Conservation (phyloP, 1,284 basidiomycete genomes). For the Coriolopsis trogii region DNA sequence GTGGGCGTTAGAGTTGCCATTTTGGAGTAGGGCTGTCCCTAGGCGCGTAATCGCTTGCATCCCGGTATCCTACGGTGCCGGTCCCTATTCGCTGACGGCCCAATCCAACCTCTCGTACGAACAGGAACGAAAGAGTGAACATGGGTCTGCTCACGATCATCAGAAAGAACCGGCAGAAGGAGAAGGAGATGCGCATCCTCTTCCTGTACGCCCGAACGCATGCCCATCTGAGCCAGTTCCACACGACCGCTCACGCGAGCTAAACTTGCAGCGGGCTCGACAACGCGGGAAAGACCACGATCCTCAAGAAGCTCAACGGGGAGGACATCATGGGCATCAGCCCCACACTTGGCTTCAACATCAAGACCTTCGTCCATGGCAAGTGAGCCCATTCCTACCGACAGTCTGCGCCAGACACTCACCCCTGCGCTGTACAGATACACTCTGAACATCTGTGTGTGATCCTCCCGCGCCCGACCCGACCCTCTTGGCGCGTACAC, state of each 20-base stretch:
- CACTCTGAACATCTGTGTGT: constrained; percentile 91
- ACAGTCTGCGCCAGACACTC: background rate
- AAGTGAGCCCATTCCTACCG: constrained; percentile 60
- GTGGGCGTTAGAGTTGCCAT: no score
- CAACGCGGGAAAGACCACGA: constrained; percentile 99
- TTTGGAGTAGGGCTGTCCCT: no score
- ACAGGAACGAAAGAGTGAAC: no score
- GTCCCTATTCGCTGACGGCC: no score
- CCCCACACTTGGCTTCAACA: constrained; percentile 98
- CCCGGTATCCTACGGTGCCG: no score
- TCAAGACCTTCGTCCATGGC: constrained; percentile 91
- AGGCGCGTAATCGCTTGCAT: no score
- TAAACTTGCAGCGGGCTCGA: constrained; percentile 94
- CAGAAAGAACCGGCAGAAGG: constrained; percentile 93
- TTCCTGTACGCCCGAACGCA: constrained; percentile 73
- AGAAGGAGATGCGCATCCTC: constrained; percentile 94
- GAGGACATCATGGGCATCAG: constrained; percentile 89
- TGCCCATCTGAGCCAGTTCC: background rate
- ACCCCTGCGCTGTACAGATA: constrained; percentile 53
- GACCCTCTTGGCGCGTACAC: no score
- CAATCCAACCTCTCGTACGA: no score
- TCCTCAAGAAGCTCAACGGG: constrained; percentile 91
- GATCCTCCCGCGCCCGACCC: constrained; percentile 15
- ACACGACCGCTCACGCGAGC: background rate
- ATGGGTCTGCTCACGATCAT: constrained; percentile 98